Base-by-base conservation (phyloP, 106 monocot genomes). In the Posidonia australis region DNA sequence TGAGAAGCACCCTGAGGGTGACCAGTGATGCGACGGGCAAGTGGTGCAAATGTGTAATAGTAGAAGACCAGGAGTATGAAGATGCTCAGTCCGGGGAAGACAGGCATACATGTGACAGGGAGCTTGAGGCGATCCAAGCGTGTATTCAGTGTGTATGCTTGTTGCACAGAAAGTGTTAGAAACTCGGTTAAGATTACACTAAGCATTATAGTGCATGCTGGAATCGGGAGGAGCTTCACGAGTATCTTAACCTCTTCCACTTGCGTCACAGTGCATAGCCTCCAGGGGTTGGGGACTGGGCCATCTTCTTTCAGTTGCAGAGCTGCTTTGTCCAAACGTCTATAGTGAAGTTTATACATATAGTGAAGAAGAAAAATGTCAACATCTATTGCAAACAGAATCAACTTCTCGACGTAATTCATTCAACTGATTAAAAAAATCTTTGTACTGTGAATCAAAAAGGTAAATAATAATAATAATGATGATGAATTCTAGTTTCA, bases 191-290 rank as follows among this genome's bases (percentile, higher is more conserved):
- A 62, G 48, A 93, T 62, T 13, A 93, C 71, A 48, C 76, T 89
- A 7, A 89, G 80, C 80, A 93, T 77, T 66, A 86, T 75, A 0
- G 89, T 89, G 77, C 86, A 89, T 5, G 79, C 58, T 1, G 93
- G 73, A 11, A 93, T 67, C 3, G 93, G 93, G 2, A 89, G 79
- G 67, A 93, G 81, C 48, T 83, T 89, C 43, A 93, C 29, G 5
- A 93, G 76, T 42, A 86, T 89, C 69, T 93, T 93, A 1, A 93
- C 85, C 67, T 93, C 93, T 60, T 93, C 93, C 9, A 93, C 93
- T 70, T 93, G 93, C 23, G 93, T 93, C 46, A 93, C 78, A 0
- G 93, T 93, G 71, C 93, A 89, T 13, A 93, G 86, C 44, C 68
- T 74, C 93, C 93, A 93, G 0, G 88, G 88, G 58, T 44, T 79